A percentile compares a stretch with the other conserved stretches of the same genome.
Evolutionary conservation across 208 protist genomes (phyloP).

Genomic region (Acanthamoeba culbertsoni): DNA sequence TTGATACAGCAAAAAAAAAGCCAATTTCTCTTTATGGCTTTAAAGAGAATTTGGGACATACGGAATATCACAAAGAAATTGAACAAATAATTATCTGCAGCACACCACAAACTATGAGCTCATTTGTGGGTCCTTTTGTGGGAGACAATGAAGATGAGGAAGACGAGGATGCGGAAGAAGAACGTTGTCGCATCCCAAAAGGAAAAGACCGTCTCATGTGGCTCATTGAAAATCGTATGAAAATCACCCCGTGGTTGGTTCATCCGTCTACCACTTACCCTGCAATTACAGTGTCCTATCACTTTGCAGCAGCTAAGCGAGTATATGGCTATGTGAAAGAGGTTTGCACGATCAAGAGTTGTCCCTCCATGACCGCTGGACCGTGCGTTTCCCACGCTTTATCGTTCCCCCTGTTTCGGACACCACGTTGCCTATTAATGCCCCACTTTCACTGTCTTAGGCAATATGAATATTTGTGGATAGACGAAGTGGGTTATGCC

Average conservation of each 20-base stretch:
- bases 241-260: too few relatives aligned
- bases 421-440: too few relatives aligned
- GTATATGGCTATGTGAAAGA: constrained; percentile 1
- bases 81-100: background rate
- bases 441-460: background rate
- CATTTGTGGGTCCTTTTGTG: background rate
- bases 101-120: background rate
- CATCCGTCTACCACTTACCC: too few relatives aligned
- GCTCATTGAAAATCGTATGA: constrained; percentile 44
- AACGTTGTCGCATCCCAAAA: background rate
- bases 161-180: constrained; percentile 44
- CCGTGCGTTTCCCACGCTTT: background rate
- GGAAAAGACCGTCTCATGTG: constrained; percentile 22
- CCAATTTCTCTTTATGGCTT: too few relatives aligned
- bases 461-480: constrained; percentile 53
- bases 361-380: constrained; percentile 55
- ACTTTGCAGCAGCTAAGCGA: background rate
- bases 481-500: constrained; percentile 5
- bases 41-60: too few relatives aligned
- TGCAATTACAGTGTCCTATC: background rate
- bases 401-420: constrained; percentile 70
- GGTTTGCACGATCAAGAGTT: constrained; percentile 19
- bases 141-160: constrained; percentile 18
- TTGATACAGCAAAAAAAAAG: too few relatives aligned
- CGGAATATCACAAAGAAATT: too few relatives aligned